Percentiles rank a stretch among this genome's conserved stretches.
These are phyloP conservation scores for Fusarium sp. DNA, from an alignment of 2,329 filamentous ascomycete species.

Conservation along the genomic window DNA sequence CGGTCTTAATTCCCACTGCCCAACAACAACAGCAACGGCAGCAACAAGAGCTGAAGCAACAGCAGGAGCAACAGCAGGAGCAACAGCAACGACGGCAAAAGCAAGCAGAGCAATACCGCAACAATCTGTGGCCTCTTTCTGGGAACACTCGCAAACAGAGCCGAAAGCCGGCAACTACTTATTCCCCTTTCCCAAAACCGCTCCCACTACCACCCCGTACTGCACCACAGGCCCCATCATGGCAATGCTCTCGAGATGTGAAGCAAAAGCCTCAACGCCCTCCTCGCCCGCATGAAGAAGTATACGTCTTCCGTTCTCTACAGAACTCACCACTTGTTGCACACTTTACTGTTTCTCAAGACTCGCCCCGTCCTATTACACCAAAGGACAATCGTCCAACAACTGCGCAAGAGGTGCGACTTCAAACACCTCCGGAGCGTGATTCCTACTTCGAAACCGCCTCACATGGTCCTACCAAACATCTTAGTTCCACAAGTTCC, in stretches of 20 bases:
- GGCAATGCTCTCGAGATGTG: constrained; percentile 44
- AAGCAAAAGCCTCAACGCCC: constrained; percentile 47
- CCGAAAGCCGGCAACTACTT: constrained; percentile 49
- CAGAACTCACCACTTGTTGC: constrained; percentile 29
- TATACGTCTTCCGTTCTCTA: constrained; percentile 30
- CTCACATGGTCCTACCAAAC: constrained; percentile 41
- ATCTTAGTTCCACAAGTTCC: constrained; percentile 34
- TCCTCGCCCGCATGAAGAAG: constrained; percentile 46
- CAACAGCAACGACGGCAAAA: constrained; percentile 13
- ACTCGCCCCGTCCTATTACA: constrained; percentile 32
- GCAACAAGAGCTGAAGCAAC: background rate
- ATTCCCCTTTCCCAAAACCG: constrained; percentile 59
- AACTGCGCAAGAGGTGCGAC: constrained; percentile 29
- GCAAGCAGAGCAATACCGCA: constrained; percentile 43
- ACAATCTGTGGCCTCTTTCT: constrained; percentile 47
- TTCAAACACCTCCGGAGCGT: constrained; percentile 18
- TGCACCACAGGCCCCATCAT: constrained; percentile 43
- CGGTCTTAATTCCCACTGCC: constrained; percentile 50
- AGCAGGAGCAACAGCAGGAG: constrained; percentile 9
- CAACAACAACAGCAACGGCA: constrained; percentile 35
- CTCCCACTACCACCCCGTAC: constrained; percentile 51
- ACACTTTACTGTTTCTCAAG: constrained; percentile 33
- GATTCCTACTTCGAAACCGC: constrained; percentile 37
- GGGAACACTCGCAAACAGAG: constrained; percentile 35
- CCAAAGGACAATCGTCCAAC: constrained; percentile 30